phyloP scores from a whole-genome alignment of 495 filamentous ascomycete genomes.

The Tetracladium setigerum region DNA sequence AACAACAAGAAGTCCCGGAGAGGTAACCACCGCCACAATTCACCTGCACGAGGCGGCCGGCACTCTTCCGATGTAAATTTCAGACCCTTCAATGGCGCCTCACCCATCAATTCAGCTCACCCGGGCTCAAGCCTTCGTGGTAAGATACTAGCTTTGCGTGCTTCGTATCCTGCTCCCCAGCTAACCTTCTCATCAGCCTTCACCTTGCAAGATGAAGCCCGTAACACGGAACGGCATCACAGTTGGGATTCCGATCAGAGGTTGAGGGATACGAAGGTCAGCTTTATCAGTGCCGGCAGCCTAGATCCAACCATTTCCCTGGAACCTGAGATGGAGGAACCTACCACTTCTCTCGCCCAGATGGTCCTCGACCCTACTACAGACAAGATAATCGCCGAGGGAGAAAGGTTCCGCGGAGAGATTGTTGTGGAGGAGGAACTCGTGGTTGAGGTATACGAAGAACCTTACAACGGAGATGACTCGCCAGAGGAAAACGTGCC shows the following conservation, averaged over 20 bases:
- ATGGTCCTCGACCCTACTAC: constrained; percentile 12
- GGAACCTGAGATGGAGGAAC: constrained; percentile 3
- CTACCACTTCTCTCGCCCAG: constrained; percentile 13
- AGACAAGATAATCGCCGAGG: neutral
- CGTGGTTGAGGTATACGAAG: neutral
- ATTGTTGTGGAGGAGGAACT: neutral
- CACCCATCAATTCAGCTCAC: no score
- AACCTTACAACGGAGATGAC: neutral
- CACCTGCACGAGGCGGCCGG: no score
- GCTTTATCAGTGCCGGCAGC: constrained; percentile 67
- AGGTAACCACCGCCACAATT: no score
- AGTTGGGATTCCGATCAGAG: constrained; percentile 31
- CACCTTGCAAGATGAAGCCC: constrained; percentile 64
- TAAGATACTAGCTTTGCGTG: no score
- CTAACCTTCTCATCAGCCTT: constrained; percentile 8
- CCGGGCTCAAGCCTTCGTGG: no score
- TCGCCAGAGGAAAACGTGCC: neutral
- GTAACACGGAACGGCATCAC: constrained; percentile 60
- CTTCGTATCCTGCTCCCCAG: neutral
- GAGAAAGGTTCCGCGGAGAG: neutral
- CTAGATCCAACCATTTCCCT: constrained; percentile 35
- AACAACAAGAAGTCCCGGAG: no score
- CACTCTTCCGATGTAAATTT: no score
- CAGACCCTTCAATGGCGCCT: no score
- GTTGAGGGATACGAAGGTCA: constrained; percentile 47